These are phyloP conservation scores for Xanthoparmelia taractica DNA, from an alignment of 495 filamentous ascomycete genomes.

Conservation along the genomic window DNA sequence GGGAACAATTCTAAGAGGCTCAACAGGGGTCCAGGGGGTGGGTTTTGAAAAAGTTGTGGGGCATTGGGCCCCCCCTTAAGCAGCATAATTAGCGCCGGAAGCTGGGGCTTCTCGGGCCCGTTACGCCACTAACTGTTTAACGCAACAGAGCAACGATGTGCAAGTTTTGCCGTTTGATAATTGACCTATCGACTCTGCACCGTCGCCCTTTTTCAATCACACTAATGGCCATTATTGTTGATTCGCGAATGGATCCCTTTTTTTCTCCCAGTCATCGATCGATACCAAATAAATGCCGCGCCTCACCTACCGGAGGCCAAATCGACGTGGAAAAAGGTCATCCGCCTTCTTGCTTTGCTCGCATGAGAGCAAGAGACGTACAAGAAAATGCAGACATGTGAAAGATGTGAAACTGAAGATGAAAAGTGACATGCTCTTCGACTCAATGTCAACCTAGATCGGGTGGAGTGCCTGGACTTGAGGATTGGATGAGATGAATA, in stretches of 20 bases:
- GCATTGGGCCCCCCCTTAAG: background rate
- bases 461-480: background rate
- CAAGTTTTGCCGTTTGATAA: background rate
- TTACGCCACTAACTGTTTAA: slow-evolving; percentile 1
- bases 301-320: background rate
- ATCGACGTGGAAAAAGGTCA: background rate
- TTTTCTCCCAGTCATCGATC: no score
- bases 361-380: background rate
- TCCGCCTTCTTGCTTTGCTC: no score
- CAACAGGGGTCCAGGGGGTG: background rate
- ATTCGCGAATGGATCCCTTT: background rate
- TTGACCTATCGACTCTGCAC: background rate
- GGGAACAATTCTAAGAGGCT: background rate
- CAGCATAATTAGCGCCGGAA: background rate
- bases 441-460: background rate
- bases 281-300: background rate
- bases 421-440: background rate
- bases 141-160: background rate
- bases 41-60: background rate
- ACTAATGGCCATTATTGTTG: background rate
- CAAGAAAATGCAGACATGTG: background rate
- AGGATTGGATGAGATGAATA: background rate
- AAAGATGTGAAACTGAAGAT: background rate
- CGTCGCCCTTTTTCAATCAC: slow-evolving; percentile 4
- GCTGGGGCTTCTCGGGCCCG: background rate